Evolutionary conservation across 129 eudicot genomes (phyloP).

Genomic region (Flaveria trinervia): DNA sequence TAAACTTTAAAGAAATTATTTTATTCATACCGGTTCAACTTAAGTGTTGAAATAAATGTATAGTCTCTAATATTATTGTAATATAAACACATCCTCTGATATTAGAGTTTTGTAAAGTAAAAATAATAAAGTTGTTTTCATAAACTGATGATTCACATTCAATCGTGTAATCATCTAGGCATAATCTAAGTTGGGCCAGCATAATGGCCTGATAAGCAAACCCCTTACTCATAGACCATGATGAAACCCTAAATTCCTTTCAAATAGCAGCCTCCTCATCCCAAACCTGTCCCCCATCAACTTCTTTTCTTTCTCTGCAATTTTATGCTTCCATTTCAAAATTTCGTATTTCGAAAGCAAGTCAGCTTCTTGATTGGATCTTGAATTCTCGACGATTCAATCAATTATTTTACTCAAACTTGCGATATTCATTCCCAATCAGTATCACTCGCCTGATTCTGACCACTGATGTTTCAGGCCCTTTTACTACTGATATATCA

Average conservation of each 20-base stretch:
- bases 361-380: slow-evolving; percentile 38
- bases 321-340: background rate
- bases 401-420: slow-evolving; percentile 35
- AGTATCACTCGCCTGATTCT: slow-evolving; percentile 45
- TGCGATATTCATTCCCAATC: slow-evolving; percentile 23
- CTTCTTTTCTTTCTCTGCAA: background rate
- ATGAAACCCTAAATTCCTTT: slow-evolving; percentile 31
- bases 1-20: too few relatives aligned
- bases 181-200: background rate
- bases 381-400: slow-evolving; percentile 8
- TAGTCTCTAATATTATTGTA: too few relatives aligned
- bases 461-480: slow-evolving; percentile 42
- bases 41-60: too few relatives aligned
- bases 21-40: too few relatives aligned
- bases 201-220: background rate
- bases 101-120: too few relatives aligned
- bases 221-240: background rate
- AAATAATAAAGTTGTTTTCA: too few relatives aligned
- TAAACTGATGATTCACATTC: too few relatives aligned
- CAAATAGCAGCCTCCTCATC: slow-evolving; percentile 20
- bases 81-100: too few relatives aligned
- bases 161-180: too few relatives aligned
- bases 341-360: too few relatives aligned
- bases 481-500: slow-evolving; percentile 32
- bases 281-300: background rate